Conservation (phyloP, 2,329 filamentous ascomycete genomes). For the Hypomyces rosellus region DNA sequence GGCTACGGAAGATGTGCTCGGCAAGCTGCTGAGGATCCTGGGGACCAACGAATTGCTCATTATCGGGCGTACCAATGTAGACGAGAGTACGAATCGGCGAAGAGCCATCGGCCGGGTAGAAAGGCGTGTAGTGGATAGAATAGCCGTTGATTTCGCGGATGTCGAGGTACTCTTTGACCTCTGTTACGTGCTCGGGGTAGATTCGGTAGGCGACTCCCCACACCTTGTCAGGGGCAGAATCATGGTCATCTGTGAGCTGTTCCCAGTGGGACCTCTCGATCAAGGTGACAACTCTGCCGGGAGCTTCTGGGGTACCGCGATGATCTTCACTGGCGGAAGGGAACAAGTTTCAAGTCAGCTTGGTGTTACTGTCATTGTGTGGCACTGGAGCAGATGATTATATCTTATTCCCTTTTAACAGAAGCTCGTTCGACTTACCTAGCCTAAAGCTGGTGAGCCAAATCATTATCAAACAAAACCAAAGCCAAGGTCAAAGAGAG, state of each 20-base stretch:
- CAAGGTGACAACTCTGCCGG: conserved; percentile 87
- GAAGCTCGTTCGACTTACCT: conserved; percentile 21
- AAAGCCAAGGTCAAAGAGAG: background rate
- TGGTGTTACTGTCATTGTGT: too few species aligned
- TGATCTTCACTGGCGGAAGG: conserved; percentile 70
- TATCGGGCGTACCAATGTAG: conserved; percentile 90
- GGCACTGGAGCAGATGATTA: too few species aligned
- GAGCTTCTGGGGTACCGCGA: conserved; percentile 78
- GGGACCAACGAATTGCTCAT: conserved; percentile 83
- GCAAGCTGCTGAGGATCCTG: conserved; percentile 75
- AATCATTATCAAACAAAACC: background rate
- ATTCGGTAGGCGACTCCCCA: conserved; percentile 96
- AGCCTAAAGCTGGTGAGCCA: conserved; percentile 19
- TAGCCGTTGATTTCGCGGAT: conserved; percentile 98
- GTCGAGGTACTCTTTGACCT: conserved; percentile 86
- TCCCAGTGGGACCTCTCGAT: conserved; percentile 83
- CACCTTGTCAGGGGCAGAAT: conserved; percentile 57
- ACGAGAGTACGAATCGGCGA: conserved; percentile 56
- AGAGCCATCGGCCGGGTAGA: conserved; percentile 48
- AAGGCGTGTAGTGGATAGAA: conserved; percentile 83
- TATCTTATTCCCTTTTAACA: too few species aligned
- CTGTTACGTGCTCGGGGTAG: conserved; percentile 60
- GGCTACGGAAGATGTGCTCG: conserved; percentile 68
- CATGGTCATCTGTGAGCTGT: conserved; percentile 62
- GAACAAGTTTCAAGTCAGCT: background rate